Evolutionary conservation across 2,329 filamentous ascomycete genomes (phyloP).

Genomic region (Aspergillus calidoustus): DNA sequence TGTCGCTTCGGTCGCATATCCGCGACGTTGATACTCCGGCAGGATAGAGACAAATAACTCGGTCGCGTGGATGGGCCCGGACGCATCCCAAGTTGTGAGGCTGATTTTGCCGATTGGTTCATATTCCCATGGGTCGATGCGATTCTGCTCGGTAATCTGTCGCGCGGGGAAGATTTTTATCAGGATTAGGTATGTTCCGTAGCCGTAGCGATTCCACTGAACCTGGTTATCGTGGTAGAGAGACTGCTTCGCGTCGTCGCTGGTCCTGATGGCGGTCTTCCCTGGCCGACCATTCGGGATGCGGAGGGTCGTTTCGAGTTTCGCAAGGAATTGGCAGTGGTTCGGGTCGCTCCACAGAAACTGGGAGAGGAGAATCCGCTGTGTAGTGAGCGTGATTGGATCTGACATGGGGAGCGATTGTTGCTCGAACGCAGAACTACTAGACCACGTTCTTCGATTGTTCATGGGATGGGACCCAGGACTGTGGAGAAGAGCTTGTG

Average conservation of each 20-base stretch:
- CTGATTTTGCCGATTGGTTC: not conserved
- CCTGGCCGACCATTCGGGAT: not conserved
- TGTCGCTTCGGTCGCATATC: too few relatives aligned
- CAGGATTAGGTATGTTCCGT: not conserved
- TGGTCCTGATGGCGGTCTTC: not conserved
- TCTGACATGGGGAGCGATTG: too few relatives aligned
- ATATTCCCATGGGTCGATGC: not conserved
- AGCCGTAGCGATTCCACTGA: not conserved
- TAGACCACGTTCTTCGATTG: too few relatives aligned
- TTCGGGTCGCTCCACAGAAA: not conserved
- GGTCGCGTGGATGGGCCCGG: not conserved
- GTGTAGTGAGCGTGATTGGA: too few relatives aligned
- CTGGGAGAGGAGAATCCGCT: not conserved
- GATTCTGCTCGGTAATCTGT: not conserved
- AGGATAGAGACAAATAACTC: not conserved
- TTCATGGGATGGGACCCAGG: too few relatives aligned
- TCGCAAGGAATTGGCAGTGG: not conserved
- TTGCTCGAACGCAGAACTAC: too few relatives aligned
- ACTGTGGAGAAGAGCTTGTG: too few relatives aligned
- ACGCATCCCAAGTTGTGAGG: not conserved
- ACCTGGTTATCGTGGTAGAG: not conserved
- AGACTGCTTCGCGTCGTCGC: not conserved
- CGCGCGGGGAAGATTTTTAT: not conserved
- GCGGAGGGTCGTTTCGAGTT: not conserved
- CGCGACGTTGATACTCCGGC: too few relatives aligned